Evolutionary conservation across 73 alveolate genomes (phyloP).

Genomic region (Paramecium octaurelia): DNA sequence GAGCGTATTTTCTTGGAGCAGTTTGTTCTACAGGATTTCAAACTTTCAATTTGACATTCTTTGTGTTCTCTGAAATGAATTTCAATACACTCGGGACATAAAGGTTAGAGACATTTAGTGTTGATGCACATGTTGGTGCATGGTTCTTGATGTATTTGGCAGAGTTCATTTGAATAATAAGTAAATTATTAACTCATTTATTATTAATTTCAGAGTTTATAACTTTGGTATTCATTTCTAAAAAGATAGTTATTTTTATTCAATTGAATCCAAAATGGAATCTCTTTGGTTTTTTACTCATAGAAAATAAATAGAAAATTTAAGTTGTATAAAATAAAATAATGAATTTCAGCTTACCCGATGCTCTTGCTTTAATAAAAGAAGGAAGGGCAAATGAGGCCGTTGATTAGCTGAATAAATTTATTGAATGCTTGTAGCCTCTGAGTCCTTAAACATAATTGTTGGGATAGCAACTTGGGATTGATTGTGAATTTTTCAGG

Average conservation of each 20-base stretch:
- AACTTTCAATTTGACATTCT: constrained; percentile 9
- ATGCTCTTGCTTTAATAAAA: neutral
- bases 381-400: constrained; percentile 30
- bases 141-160: neutral
- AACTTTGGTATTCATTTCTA: neutral
- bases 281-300: neutral
- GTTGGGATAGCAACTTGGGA: neutral
- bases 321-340: neutral
- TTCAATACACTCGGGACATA: constrained; percentile 49
- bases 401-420: constrained; percentile 18
- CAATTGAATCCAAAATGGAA: neutral
- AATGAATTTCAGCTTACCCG: constrained; percentile 33
- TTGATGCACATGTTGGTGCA: constrained; percentile 26
- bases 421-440: constrained; percentile 12
- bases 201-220: neutral
- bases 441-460: constrained; percentile 13
- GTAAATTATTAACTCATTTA: neutral
- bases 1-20: neutral
- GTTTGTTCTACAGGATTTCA: neutral
- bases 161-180: neutral
- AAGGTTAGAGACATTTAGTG: constrained; percentile 13
- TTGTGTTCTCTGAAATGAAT: neutral
- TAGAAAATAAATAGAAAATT: neutral
- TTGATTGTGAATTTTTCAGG: constrained; percentile 30
- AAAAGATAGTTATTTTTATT: neutral